Evolutionary conservation across 2,329 filamentous ascomycete species (phyloP), one percentile per base, ranked within the genome.

Genomic region (Neonectria sp.): DNA sequence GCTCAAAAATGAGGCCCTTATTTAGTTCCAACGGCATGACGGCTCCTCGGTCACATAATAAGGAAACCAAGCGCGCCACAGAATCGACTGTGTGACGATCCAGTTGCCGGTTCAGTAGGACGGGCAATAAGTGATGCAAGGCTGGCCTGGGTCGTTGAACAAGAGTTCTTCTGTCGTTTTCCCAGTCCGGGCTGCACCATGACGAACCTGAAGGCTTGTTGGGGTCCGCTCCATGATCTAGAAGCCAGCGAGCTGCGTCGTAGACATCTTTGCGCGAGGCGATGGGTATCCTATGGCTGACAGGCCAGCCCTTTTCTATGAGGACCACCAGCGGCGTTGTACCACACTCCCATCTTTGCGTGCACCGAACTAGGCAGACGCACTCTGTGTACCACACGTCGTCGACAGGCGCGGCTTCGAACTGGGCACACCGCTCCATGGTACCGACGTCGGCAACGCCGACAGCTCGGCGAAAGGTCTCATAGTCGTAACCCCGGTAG

Each of bases 351-450:
- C 15, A 21, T 29, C 6, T 7, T 15, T 1, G 13, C 25, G 12
- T 6, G 7, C 24, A 27, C 25, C 7, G 12, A 27, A 7, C 1
- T 25, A 1, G 7, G 24, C 13, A 21, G 17, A 3, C 4, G 17
- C 29, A 21, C 27, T 13, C 4, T 5, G 12, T n/a, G 17, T 35
- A 17, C 29, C 31, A 24, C 6, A 27, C 21, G 17, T 35, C 25
- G 7, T 58, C 17, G 11, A 46, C 27, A 3, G 65, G 40, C 7
- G 62, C 56, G 1, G 63, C 65, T 1, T 35, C 17, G 13, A 40
- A 57, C 6, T 37, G 21, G 6, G 56, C 63, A 29, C 63, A 68
- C 15, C 33, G 56, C 21, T 31, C 17, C 60, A 69, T 55, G 11
- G 35, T 27, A 6, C 15, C 17, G 4, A 60, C 12, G 12, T 61